Evolutionary conservation across 2,329 filamentous ascomycete species (phyloP).

Genomic region (Elsinoe batatas): DNA sequence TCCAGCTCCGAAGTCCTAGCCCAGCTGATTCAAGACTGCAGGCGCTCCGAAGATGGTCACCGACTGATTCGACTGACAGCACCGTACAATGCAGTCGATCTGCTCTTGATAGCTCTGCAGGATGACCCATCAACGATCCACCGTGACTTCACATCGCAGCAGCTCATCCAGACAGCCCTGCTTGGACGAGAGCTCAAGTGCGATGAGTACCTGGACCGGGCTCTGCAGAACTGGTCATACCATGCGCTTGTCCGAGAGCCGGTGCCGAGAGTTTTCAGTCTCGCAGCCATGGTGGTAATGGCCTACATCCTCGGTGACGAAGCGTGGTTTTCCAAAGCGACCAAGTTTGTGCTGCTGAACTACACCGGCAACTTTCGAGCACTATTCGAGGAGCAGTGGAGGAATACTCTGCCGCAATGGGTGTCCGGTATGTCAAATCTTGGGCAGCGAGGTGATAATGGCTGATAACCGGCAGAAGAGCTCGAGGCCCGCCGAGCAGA

Average conservation of each 20-base stretch:
- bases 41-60: not conserved
- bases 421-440: not conserved
- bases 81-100: not conserved
- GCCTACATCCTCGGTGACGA: not conserved
- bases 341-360: not conserved
- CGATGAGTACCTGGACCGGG: not conserved
- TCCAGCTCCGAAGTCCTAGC: not conserved
- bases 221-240: slow-evolving; percentile 1
- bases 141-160: not conserved
- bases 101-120: not conserved
- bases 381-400: not conserved
- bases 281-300: not conserved
- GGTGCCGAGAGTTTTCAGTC: not conserved
- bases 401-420: not conserved
- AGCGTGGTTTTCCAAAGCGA: not conserved
- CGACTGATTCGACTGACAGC: not conserved
- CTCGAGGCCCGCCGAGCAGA: not conserved
- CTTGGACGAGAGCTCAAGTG: not conserved
- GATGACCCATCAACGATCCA: not conserved
- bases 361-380: not conserved
- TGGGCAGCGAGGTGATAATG: not conserved
- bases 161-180: not conserved
- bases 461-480: not conserved
- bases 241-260: not conserved
- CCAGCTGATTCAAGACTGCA: not conserved